A percentile compares a stretch with the other conserved stretches of the same genome.
These are phyloP conservation scores for Quercus lobata DNA, from an alignment of 331 rosid species.

Conservation along the genomic window DNA sequence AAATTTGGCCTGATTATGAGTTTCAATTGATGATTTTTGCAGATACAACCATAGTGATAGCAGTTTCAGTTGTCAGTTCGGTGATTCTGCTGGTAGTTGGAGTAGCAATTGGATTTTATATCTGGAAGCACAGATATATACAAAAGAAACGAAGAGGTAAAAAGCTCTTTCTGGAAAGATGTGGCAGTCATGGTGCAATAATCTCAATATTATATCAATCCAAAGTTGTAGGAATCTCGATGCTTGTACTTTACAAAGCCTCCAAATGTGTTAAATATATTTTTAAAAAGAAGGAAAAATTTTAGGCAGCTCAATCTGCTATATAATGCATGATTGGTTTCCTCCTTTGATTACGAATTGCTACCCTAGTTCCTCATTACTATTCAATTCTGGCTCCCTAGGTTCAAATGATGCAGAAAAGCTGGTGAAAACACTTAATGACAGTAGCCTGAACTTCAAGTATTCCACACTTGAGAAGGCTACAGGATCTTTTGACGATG, in stretches of 20 bases:
- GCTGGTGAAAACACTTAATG: constrained; percentile 57
- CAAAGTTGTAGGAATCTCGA: too few relatives aligned
- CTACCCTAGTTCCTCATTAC: too few relatives aligned
- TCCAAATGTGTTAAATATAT: too few relatives aligned
- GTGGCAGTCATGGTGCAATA: background rate
- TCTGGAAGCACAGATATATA: constrained; percentile 64
- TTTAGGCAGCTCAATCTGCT: too few relatives aligned
- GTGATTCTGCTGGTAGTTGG: constrained; percentile 50
- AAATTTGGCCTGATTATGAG: constrained; percentile 6
- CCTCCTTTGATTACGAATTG: too few relatives aligned
- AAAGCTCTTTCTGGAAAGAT: background rate
- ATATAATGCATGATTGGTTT: too few relatives aligned
- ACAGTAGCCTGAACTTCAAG: constrained; percentile 82
- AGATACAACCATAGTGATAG: constrained; percentile 47
- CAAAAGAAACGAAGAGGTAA: constrained; percentile 77
- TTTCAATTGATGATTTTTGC: constrained; percentile 27
- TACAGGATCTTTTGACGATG: constrained; percentile 52
- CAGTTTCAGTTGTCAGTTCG: constrained; percentile 59
- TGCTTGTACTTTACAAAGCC: too few relatives aligned
- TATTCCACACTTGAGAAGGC: constrained; percentile 87
- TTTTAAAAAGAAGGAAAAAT: too few relatives aligned
- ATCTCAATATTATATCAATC: background rate
- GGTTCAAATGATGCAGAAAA: constrained; percentile 69
- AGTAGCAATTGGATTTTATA: constrained; percentile 39
- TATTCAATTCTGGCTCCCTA: constrained; percentile 12